Evolutionary conservation across 1,284 basidiomycete genomes (phyloP), one percentile per base, ranked within the genome.

Genomic region (Amylostereum areolatum): DNA sequence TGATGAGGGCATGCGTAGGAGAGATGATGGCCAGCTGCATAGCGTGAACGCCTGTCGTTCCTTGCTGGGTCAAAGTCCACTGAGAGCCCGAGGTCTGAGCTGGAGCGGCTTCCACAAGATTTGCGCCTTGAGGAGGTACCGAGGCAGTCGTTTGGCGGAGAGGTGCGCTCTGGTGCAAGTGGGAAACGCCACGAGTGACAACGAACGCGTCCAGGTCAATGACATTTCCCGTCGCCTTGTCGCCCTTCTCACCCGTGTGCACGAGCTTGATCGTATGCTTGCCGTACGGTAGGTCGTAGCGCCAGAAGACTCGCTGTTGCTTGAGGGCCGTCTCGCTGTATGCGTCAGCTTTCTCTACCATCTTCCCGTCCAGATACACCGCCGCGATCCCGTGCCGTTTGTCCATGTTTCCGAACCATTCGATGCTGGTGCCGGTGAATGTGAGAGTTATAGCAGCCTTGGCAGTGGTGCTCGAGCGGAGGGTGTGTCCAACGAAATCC

Each of bases 1-100:
- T 62, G 52, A 92, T 74, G 50, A 91, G 66, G 12, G 80, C 85
- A 57, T 86, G 83, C n/a, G 74, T 78, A 24, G 78, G 61, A 3
- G 85, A 89, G 52, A 91, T 75, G 52, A 92, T 69, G 3, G 73
- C 72, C 46, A 91, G 63, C 62, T 92, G 89, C 89, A 92, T 91
- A 2, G 88, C 90, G 48, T 80, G 70, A 10, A 92, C 84, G n/a
- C 89, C 89, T 10, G 86, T 88, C 11, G 75, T 72, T 5, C 89
- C 85, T 46, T 75, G 69, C 61, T 84, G 79, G 31, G 57, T 58
- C 37, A 83, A 59, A 3, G 67, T 67, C 81, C 81, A 83, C 7
- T 61, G 60, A 27, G 54, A 51, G 30, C 51, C 54, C 8, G 59
- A 53, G 18, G 18, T 18, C 51, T 43, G 55, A 25, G 46, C 49